Evolutionary conservation across 2,329 filamentous ascomycete species (phyloP).

Genomic region (Dactylella cylindrospora): DNA sequence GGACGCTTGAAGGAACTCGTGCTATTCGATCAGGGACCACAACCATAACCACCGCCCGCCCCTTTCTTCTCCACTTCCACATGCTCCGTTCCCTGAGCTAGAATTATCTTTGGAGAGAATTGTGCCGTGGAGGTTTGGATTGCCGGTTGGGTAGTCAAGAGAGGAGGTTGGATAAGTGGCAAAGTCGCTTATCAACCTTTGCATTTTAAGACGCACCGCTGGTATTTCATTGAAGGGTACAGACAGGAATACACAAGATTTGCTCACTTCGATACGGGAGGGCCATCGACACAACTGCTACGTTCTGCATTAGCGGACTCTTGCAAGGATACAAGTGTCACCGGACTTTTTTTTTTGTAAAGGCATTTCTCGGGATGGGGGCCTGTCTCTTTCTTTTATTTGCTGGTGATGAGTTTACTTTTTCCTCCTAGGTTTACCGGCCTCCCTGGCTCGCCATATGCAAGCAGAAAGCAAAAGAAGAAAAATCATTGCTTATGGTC

Average conservation of each 20-base stretch:
- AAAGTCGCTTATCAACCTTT: too few species aligned
- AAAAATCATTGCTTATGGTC: constrained; percentile 10
- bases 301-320: too few species aligned
- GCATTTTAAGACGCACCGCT: too few species aligned
- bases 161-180: too few species aligned
- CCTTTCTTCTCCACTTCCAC: background rate
- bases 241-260: too few species aligned
- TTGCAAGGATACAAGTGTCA: too few species aligned
- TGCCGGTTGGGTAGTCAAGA: constrained; percentile 33
- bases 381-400: constrained; percentile 6
- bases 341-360: too few species aligned
- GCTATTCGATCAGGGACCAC: constrained; percentile 22
- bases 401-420: background rate
- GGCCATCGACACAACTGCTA: too few species aligned
- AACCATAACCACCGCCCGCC: constrained; percentile 28
- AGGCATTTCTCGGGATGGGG: too few species aligned
- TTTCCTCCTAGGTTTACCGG: constrained; percentile 34
- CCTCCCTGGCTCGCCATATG: constrained; percentile 13
- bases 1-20: constrained; percentile 26
- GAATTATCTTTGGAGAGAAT: background rate
- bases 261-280: too few species aligned
- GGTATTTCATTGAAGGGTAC: too few species aligned
- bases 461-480: constrained; percentile 6
- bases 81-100: background rate
- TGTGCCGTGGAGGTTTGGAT: constrained; percentile 30